A percentile compares a stretch with the other conserved stretches of the same genome.
phyloP scores from a whole-genome alignment of 352 stramenopile genomes.

The Pythium vanterpoolii region DNA sequence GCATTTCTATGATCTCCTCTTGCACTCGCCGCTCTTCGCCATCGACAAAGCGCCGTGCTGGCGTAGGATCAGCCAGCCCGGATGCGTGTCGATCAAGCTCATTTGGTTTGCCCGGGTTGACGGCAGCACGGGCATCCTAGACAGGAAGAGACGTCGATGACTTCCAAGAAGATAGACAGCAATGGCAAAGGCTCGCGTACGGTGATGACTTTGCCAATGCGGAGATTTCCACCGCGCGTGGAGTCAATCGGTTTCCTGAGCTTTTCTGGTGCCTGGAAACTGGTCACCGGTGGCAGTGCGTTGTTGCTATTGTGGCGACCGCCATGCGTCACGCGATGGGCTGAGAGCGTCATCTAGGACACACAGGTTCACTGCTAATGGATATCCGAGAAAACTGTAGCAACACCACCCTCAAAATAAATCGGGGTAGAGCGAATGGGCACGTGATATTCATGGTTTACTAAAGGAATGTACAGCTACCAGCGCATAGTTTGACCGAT shows the following conservation, averaged over 20 bases:
- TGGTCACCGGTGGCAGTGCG: neutral
- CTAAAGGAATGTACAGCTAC: conserved; percentile 17
- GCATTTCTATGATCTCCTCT: conserved; percentile 60
- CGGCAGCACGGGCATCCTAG: conserved; percentile 34
- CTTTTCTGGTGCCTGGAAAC: neutral
- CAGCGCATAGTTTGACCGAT: conserved; percentile 24
- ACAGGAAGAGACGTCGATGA: neutral
- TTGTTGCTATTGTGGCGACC: neutral
- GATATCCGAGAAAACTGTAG: too few relatives aligned
- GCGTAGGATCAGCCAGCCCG: neutral
- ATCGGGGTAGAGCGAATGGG: neutral
- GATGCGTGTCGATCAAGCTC: neutral
- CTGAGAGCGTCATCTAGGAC: neutral
- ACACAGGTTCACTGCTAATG: neutral
- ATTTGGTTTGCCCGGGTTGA: conserved; percentile 24
- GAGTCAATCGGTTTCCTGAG: neutral
- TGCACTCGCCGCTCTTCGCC: conserved; percentile 53
- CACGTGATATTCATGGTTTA: neutral
- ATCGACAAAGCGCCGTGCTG: conserved; percentile 24
- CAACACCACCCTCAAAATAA: neutral
- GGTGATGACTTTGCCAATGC: conserved; percentile 51
- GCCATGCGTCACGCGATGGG: neutral
- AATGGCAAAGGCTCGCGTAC: conserved; percentile 21
- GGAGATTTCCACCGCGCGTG: conserved; percentile 33
- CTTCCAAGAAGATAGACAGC: neutral